phyloP scores from a whole-genome alignment of 2,329 filamentous ascomycete genomes.

The Coniochaeta sp. region DNA sequence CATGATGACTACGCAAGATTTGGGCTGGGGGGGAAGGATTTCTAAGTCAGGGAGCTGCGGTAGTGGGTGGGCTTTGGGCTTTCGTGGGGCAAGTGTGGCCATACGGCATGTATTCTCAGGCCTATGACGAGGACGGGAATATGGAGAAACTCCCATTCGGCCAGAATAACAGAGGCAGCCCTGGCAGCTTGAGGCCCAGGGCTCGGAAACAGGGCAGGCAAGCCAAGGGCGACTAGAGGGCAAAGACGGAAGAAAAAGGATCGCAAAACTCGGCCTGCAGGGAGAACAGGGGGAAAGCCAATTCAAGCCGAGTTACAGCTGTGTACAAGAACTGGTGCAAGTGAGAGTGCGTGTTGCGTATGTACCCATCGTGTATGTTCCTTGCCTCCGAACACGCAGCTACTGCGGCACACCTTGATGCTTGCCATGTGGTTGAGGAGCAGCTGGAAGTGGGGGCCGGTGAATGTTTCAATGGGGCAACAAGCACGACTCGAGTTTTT shows the following conservation, averaged over 20 bases:
- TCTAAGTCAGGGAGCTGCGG: not conserved
- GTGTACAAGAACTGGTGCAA: not conserved
- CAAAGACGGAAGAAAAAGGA: slow-evolving; percentile 9
- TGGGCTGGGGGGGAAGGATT: slow-evolving; percentile 13
- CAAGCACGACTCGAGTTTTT: not conserved
- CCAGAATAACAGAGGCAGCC: not conserved
- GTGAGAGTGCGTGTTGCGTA: not conserved
- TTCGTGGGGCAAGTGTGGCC: not conserved
- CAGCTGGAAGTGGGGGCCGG: slow-evolving; percentile 11
- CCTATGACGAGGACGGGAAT: slow-evolving; percentile 1
- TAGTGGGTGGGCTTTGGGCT: not conserved
- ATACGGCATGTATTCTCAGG: not conserved
- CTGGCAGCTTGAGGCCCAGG: not conserved
- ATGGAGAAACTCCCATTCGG: slow-evolving; percentile 6
- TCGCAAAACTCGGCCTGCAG: not conserved
- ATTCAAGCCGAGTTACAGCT: slow-evolving; percentile 11
- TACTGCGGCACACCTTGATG: slow-evolving; percentile 15
- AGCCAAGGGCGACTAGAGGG: slow-evolving; percentile 5
- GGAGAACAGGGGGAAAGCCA: not conserved
- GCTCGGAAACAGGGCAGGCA: slow-evolving; percentile 3
- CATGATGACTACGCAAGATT: slow-evolving; percentile 16
- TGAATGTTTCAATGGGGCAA: not conserved
- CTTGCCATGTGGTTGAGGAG: slow-evolving; percentile 22
- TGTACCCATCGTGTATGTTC: slow-evolving; percentile 6
- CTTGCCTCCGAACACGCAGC: slow-evolving; percentile 9